Base-by-base conservation (phyloP, 805 yeast genomes). In the Groenewaldozyma tartarivorans region DNA sequence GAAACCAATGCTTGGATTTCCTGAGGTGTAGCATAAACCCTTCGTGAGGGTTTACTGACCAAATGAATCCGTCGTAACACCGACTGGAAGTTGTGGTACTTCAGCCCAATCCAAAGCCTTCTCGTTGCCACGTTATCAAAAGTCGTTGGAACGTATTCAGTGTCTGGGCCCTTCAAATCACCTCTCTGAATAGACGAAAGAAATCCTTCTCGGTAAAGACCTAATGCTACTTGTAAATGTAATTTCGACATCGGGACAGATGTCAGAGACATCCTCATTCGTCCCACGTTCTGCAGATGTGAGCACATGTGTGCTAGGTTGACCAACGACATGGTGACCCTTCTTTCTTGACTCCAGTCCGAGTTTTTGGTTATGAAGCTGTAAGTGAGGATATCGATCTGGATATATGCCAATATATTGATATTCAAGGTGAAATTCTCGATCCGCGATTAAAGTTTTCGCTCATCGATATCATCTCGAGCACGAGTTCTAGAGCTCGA, bases 171-270 rank as follows among this genome's bases (percentile, higher is more conserved):
- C 6, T 72, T 58, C 1, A 75, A 67, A 5, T 90, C 81, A 2
- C 98, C 98, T 54, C 84, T 75, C 55, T 84, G 94, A 39, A 92
- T 72, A 2, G 87, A 74, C 1, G 87, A 74, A 34, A 92, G 67
- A 58, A 90, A 86, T 0, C 98, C 98, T 62, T 88, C 94, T 48
- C 81, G 82, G 66, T 90, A 85, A 30, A 92, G 72, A 27, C 87
- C 90, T 40, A 83, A 66, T 11, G 94, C 85, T 37, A 92, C 72
- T 54, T 82, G 86, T 41, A 92, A 69, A 60, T 90, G 94, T 51
- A 86, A 67, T 52, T 81, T 78, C 11, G 88, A 75, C 66, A 79
- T 82, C 20, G 95, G 96, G 16, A 92, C 72, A 16, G 86, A 74
- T 0, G 96, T 85, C 44, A 80, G 60, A 7, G 90, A 72, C 34